phyloP scores from a whole-genome alignment of 192 early-diverging fungal species.

The Rhizophlyctis rosea region DNA sequence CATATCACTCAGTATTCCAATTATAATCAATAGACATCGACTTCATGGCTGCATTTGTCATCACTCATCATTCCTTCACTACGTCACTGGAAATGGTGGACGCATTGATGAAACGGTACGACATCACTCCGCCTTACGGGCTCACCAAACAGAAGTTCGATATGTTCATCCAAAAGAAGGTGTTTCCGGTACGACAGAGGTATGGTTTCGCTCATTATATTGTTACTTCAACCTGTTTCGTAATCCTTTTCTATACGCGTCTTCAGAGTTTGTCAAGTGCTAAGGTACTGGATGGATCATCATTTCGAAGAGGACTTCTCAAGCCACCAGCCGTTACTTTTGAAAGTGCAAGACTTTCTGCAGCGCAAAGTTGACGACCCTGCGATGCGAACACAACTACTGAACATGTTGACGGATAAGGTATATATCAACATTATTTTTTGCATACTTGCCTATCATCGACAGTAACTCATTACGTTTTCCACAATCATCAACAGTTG shows the following conservation, averaged over 20 bases:
- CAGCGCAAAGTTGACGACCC: conserved; percentile 31
- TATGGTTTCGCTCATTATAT: no score
- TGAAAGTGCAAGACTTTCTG: conserved; percentile 49
- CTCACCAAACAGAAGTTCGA: conserved; percentile 40
- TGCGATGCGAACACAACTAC: conserved; percentile 26
- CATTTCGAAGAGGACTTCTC: conserved; percentile 56
- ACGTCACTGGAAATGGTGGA: conserved; percentile 49
- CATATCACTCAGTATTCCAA: not conserved
- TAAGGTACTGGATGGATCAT: conserved; percentile 41
- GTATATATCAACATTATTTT: no score
- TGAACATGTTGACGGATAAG: conserved; percentile 34
- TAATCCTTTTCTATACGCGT: no score
- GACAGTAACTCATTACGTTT: no score
- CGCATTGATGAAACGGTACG: conserved; percentile 39
- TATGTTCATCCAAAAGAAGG: conserved; percentile 39
- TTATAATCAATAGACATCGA: conserved; percentile 34
- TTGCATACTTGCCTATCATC: no score
- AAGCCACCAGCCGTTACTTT: conserved; percentile 33
- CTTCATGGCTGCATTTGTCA: conserved; percentile 32
- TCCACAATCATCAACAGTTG: not conserved
- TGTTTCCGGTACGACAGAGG: conserved; percentile 42
- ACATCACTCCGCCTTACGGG: conserved; percentile 39
- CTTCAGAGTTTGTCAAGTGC: conserved; percentile 36
- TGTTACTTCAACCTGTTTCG: no score
- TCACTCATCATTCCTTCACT: conserved; percentile 60